A percentile compares a stretch with the other conserved stretches of the same genome.
Evolutionary conservation across 2,329 filamentous ascomycete genomes (phyloP).

Genomic region (Penicillium sp.): DNA sequence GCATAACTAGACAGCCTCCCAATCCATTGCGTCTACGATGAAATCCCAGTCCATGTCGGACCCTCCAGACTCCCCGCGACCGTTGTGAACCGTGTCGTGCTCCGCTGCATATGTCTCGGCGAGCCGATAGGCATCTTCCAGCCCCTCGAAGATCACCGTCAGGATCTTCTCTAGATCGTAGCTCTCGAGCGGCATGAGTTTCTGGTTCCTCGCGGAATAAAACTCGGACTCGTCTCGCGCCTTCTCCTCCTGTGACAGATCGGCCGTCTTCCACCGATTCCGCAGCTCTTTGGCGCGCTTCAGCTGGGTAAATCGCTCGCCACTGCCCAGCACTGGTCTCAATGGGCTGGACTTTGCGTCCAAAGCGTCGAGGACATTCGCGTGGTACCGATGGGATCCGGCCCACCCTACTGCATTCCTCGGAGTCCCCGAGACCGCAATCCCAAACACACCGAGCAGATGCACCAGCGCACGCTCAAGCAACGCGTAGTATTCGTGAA

Average conservation of each 20-base stretch:
- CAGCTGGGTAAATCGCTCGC: conserved; percentile 63
- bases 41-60: conserved; percentile 59
- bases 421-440: conserved; percentile 52
- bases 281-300: conserved; percentile 70
- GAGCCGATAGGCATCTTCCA: conserved; percentile 62
- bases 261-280: conserved; percentile 74
- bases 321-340: conserved; percentile 58
- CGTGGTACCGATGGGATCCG: conserved; percentile 65
- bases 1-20: conserved; percentile 49
- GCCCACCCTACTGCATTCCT: conserved; percentile 28
- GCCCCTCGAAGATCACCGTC: conserved; percentile 59
- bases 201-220: conserved; percentile 20
- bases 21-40: conserved; percentile 66
- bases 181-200: conserved; percentile 55
- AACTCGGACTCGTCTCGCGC: conserved; percentile 20
- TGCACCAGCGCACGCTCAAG: conserved; percentile 73
- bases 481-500: conserved; percentile 76
- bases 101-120: conserved; percentile 54
- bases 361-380: conserved; percentile 69
- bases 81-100: conserved; percentile 26
- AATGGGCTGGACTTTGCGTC: conserved; percentile 64
- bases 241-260: conserved; percentile 47
- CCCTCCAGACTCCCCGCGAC: conserved; percentile 15
- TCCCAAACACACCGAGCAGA: conserved; percentile 67
- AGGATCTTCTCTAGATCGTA: conserved; percentile 69